Base-by-base conservation (phyloP, 2,329 filamentous ascomycete species). In the Alternaria burnsii region DNA sequence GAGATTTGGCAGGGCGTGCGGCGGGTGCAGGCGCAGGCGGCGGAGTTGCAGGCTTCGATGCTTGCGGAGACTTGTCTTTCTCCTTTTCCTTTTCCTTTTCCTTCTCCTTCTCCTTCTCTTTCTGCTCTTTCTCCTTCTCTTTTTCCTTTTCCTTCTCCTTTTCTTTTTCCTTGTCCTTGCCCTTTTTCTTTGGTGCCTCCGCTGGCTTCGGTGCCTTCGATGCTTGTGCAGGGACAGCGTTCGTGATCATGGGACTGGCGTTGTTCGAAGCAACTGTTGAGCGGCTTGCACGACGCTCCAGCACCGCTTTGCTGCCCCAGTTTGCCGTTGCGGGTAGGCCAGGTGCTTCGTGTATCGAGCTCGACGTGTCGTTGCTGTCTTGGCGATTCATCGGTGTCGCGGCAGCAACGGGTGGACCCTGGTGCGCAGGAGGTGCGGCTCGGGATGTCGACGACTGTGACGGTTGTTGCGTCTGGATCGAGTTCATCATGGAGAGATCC, bases 401-500 rank as follows among this genome's bases (percentile, higher is more conserved):
- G 40, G 85, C 83, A 36, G 85, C 83, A 4, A 85, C 79, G 7
- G 82, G 82, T 58, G 84, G 84, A 32, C 81, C 81, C 60, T 78
- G 81, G 62, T 84, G 82, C 47, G 81, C 80, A 64, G 83, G 78
- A 34, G 83, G 81, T 6, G 87, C 86, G 12, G 84, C 80, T 30
- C 80, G 84, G 41, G 83, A 81, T 52, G 82, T 82, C 3, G 80
- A 80, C 4, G 83, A 81, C 52, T 91, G 81, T 2, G 89, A 88
- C 36, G 90, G 87, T 71, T 93, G 83, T 75, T 89, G 93, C 2
- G 91, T 93, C 63, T 90, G 91, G 58, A 93, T 89, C 61, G 92
- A 94, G 72, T 97, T 98, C 84, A 97, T 92, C 18, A 94, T 96
- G 1, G 94, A 98, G 38, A 98, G 81, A 78, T 97, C 94, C 76